phyloP scores from a whole-genome alignment of 1,139 yeast genomes.

The Groenewaldozyma sp. region DNA sequence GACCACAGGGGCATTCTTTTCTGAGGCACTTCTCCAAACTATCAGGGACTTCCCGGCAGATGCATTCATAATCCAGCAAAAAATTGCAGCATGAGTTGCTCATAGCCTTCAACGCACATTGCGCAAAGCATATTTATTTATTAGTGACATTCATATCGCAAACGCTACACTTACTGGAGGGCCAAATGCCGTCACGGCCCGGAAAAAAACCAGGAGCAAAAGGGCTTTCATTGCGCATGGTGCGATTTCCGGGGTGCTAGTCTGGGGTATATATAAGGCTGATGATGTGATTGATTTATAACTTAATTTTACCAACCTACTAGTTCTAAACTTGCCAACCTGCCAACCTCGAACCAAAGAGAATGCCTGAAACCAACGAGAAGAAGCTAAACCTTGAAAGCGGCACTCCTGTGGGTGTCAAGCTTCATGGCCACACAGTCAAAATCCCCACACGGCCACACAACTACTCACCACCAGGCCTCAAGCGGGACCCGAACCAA shows the following conservation, averaged over 20 bases:
- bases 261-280: no score
- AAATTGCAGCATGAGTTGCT: background rate
- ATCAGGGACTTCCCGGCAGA: background rate
- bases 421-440: no score
- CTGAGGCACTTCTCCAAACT: background rate
- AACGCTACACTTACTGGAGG: slow-evolving; percentile 2
- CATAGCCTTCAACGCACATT: background rate
- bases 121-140: background rate
- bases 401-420: no score
- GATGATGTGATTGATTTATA: no score
- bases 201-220: no score
- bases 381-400: background rate
- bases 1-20: background rate
- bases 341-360: background rate
- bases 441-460: slow-evolving; percentile 2
- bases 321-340: no score
- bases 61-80: background rate
- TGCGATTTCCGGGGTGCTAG: no score
- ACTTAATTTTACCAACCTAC: no score
- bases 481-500: background rate
- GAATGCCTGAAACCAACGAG: background rate
- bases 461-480: background rate
- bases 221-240: background rate
- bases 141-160: background rate
- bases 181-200: background rate